Base-by-base conservation (phyloP, 2,329 filamentous ascomycete genomes). In the Ambrosiella cleistominuta region DNA sequence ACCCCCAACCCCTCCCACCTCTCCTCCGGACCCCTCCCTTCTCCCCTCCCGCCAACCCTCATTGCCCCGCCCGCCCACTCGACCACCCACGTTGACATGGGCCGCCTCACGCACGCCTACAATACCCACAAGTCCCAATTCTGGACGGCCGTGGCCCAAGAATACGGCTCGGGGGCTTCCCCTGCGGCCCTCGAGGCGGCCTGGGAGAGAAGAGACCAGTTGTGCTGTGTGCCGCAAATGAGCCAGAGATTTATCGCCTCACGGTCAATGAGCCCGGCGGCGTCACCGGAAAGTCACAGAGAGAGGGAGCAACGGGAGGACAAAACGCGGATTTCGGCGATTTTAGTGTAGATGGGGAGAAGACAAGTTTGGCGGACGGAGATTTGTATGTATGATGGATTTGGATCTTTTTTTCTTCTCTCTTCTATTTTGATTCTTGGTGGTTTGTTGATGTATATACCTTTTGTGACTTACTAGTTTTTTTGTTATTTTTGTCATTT, bases 121-220 rank as follows among this genome's bases (percentile, higher is more conserved):
- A 77, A 81, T 56, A 72, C 78, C 7, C 85, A 88, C 69, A 80
- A 84, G 49, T 74, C 76, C 55, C 77, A 79, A 7, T 90, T 91
- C 71, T 91, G 86, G 86, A 74, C 78, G 39, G 75, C 78, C 53
- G 77, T 91, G 40, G 85, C 85, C 37, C 72, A 78, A 35, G 84
- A 88, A 64, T 90, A 90, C 65, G 85, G 85, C 57, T 68, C 72
- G 12, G 78, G 80, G 39, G 75, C 75, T 1, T 82, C 79, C 54
- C 79, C 84, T 1, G 73, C 75, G 12, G 73, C 80, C 39, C 74
- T 88, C 17, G 85, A 88, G 70, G 81, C 83, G 66, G 80, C 82
- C n/a, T 88, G 84, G 81, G 76, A 74, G 66, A 71, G 72, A 36
- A 47, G 56, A 44, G 8, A 47, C 12, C 39, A 27, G 13, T 40